phyloP scores from a whole-genome alignment of 352 stramenopile genomes.

The Pythium dissimile region DNA sequence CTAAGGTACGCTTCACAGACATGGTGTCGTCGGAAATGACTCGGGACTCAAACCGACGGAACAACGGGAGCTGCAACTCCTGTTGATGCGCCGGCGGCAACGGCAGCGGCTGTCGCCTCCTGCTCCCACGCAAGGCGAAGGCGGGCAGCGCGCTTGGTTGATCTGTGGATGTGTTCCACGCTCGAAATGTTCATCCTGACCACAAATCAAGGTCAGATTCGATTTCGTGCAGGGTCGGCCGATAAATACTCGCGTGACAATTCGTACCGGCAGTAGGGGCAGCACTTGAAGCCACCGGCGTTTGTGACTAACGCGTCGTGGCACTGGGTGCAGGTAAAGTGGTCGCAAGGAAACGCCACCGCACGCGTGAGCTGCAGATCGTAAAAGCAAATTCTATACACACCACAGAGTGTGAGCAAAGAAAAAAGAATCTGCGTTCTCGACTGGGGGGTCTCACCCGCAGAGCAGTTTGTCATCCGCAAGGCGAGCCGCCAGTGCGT shows the following conservation, averaged over 20 bases:
- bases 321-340: constrained; percentile 61
- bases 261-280: constrained; percentile 54
- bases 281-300: constrained; percentile 50
- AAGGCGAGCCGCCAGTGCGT: constrained; percentile 43
- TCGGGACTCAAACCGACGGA: not conserved
- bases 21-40: no score
- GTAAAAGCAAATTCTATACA: constrained; percentile 60
- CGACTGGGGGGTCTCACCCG: constrained; percentile 20
- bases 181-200: constrained; percentile 19
- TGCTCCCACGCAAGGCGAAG: constrained; percentile 12
- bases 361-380: constrained; percentile 49
- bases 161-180: constrained; percentile 20
- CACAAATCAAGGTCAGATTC: not conserved
- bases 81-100: no score
- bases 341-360: constrained; percentile 60
- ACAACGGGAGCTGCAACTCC: no score
- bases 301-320: constrained; percentile 49
- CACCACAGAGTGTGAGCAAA: not conserved
- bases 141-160: constrained; percentile 19
- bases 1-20: no score
- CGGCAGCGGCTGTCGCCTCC: not conserved
- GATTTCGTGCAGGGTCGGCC: not conserved
- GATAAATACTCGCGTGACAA: not conserved
- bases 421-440: not conserved
- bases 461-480: constrained; percentile 67